Percentiles rank a stretch among this genome's conserved stretches.
Evolutionary conservation across 345 rosid species (phyloP).

Genomic region (Melaleuca alternifolia): DNA sequence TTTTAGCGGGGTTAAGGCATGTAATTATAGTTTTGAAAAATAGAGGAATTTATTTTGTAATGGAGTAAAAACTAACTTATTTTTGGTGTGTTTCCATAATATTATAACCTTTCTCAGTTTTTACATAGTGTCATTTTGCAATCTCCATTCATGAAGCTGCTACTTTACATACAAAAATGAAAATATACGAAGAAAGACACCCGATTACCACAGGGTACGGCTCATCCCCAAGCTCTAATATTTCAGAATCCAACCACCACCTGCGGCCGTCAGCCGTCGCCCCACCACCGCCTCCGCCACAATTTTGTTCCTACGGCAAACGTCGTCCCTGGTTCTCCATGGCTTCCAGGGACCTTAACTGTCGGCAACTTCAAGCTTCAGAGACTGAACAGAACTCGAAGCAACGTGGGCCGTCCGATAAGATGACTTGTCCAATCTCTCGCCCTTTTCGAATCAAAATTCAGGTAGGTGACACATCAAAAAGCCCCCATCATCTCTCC

Average conservation of each 20-base stretch:
- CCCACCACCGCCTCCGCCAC: not conserved
- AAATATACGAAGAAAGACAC: not conserved
- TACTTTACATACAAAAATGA: not conserved
- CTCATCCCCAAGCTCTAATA: not conserved
- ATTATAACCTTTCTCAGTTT: not conserved
- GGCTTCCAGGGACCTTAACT: not conserved
- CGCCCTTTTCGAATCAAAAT: not conserved
- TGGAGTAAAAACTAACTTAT: not conserved
- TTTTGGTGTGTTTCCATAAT: not conserved
- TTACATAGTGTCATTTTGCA: not conserved
- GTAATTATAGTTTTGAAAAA: not conserved
- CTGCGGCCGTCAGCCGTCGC: not conserved
- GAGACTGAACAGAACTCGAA: not conserved
- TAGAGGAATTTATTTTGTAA: not conserved
- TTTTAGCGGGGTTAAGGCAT: not conserved
- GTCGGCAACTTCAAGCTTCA: not conserved
- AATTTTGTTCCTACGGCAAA: not conserved
- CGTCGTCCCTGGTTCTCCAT: not conserved
- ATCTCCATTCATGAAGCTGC: not conserved
- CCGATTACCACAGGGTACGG: not conserved
- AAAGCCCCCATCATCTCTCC: not conserved
- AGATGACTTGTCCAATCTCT: not conserved
- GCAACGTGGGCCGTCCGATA: not conserved
- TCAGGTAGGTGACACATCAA: not conserved
- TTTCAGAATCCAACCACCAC: not conserved